phyloP scores from a whole-genome alignment of 768 basidiomycete species.

The Auricularia auricula-judae region DNA sequence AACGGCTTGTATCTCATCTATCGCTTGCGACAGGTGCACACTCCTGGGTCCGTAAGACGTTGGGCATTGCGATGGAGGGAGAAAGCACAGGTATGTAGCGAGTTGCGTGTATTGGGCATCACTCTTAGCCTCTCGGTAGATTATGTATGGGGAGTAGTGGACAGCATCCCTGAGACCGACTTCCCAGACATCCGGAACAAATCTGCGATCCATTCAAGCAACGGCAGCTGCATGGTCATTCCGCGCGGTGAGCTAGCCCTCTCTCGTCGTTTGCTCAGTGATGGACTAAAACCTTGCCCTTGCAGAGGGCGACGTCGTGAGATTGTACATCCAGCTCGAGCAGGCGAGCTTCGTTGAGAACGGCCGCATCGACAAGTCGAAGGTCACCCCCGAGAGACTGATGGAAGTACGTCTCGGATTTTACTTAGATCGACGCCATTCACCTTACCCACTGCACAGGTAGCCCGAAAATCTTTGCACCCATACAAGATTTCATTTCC shows the following conservation, averaged over 20 bases:
- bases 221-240: constrained; percentile 63
- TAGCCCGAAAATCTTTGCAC: constrained; percentile 41
- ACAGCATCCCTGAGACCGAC: constrained; percentile 57
- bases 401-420: constrained; percentile 30
- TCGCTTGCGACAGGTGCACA: constrained; percentile 45
- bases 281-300: neutral
- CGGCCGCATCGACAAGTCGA: constrained; percentile 44
- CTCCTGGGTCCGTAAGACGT: constrained; percentile 66
- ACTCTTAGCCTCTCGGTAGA: constrained; percentile 21
- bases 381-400: constrained; percentile 38
- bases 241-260: constrained; percentile 31
- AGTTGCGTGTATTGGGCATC: neutral
- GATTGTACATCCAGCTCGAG: constrained; percentile 61
- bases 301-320: constrained; percentile 47
- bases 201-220: constrained; percentile 54
- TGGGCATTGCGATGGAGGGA: constrained; percentile 63
- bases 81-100: constrained; percentile 40
- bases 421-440: neutral
- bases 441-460: constrained; percentile 20
- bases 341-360: constrained; percentile 34
- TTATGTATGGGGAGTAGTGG: constrained; percentile 76
- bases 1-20: too few species aligned
- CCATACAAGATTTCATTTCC: constrained; percentile 44
- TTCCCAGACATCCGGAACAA: constrained; percentile 68
- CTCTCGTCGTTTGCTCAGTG: neutral